A percentile compares a stretch with the other conserved stretches of the same genome.
Evolutionary conservation across 2,329 filamentous ascomycete species (phyloP).

Genomic region (Emergomyces orientalis): DNA sequence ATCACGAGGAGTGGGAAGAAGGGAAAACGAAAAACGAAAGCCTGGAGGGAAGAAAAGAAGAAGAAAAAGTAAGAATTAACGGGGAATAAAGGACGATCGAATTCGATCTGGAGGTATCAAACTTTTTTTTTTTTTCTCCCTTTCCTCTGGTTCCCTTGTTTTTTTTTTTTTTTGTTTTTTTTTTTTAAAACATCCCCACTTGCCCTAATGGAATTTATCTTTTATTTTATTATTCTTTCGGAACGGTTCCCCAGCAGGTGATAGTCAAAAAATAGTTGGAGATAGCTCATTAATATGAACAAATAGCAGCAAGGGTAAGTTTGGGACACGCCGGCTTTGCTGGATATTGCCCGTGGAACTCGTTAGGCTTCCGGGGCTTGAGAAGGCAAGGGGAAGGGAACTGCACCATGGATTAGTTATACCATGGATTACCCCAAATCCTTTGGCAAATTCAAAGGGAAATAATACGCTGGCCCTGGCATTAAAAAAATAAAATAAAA

Average conservation of each 20-base stretch:
- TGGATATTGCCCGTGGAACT: too few relatives aligned
- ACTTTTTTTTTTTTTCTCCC: not conserved
- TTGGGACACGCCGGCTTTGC: too few relatives aligned
- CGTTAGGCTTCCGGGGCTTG: too few relatives aligned
- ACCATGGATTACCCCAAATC: too few relatives aligned
- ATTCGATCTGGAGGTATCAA: conserved; percentile 5
- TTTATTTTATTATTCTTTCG: not conserved
- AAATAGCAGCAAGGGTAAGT: too few relatives aligned
- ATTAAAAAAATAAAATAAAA: too few relatives aligned
- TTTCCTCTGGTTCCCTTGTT: not conserved
- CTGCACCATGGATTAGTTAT: too few relatives aligned
- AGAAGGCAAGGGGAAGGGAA: too few relatives aligned
- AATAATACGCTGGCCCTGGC: too few relatives aligned
- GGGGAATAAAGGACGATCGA: not conserved
- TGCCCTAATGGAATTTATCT: not conserved
- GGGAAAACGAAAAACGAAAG: not conserved
- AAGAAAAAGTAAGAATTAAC: conserved; percentile 13
- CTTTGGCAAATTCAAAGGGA: too few relatives aligned
- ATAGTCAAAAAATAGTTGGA: too few relatives aligned
- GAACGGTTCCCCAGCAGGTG: not conserved
- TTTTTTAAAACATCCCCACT: not conserved
- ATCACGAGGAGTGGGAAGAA: not conserved
- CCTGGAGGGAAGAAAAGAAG: conserved; percentile 18
- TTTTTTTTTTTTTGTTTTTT: not conserved
- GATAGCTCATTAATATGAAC: too few relatives aligned